Percentiles rank a stretch among this genome's conserved stretches.
Evolutionary conservation across 345 rosid species (phyloP).

Genomic region (Corymbia maculata): DNA sequence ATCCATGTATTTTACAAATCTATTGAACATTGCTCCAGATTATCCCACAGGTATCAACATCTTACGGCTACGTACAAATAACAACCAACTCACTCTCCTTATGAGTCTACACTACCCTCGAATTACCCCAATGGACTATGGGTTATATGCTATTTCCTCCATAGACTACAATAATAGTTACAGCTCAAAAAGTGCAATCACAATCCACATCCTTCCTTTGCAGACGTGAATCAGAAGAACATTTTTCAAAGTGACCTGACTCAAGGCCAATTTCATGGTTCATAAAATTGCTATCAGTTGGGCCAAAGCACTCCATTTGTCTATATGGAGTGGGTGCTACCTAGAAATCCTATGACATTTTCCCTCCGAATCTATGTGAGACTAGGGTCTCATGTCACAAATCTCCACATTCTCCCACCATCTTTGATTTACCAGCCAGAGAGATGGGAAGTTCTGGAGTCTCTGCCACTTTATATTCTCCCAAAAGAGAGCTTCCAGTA

Average conservation of each 20-base stretch:
- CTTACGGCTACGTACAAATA: not conserved
- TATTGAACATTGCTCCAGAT: not conserved
- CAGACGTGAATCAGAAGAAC: not conserved
- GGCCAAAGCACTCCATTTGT: not conserved
- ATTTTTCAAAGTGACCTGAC: not conserved
- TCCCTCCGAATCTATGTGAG: not conserved
- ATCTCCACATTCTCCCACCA: not conserved
- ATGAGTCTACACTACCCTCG: not conserved
- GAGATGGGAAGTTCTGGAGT: not conserved
- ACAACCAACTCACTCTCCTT: not conserved
- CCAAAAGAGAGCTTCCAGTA: not conserved
- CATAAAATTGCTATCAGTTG: not conserved
- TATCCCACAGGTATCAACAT: not conserved
- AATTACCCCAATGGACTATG: not conserved
- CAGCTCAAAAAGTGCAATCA: not conserved
- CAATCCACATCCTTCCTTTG: not conserved
- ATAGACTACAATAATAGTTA: not conserved
- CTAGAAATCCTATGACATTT: not conserved
- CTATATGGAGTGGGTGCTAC: not conserved
- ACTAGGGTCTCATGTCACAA: not conserved
- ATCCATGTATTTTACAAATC: not conserved
- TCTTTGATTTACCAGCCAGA: not conserved
- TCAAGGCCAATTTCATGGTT: not conserved
- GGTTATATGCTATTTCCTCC: not conserved
- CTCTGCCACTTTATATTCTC: not conserved